Conservation (phyloP, 2,329 filamentous ascomycete genomes). For the Lasiodiplodia theobromae region DNA sequence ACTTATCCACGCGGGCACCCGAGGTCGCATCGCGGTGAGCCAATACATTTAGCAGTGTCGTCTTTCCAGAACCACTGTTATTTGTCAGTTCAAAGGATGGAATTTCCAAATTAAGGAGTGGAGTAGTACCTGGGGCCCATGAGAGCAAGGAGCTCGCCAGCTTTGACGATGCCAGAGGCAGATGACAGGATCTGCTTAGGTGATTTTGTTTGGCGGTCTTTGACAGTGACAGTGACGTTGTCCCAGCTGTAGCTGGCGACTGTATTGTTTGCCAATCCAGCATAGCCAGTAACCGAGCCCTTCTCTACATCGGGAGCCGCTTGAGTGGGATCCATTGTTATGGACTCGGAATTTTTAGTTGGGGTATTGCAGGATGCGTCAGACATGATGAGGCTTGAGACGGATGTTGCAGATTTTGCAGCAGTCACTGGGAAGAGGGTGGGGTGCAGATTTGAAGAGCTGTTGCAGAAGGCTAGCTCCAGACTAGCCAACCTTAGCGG, state of each 20-base stretch:
- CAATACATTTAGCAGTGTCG: slow-evolving; percentile 81
- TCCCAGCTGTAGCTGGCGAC: slow-evolving; percentile 72
- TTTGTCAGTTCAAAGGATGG: neutral
- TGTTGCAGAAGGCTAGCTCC: neutral
- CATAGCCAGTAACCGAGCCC: slow-evolving; percentile 48
- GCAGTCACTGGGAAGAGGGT: neutral
- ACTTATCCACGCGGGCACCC: slow-evolving; percentile 61
- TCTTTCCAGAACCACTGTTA: slow-evolving; percentile 71
- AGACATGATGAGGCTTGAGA: neutral
- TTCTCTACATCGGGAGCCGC: slow-evolving; percentile 53
- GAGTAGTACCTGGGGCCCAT: slow-evolving; percentile 74
- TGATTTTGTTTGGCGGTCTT: slow-evolving; percentile 71
- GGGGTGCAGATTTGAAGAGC: neutral
- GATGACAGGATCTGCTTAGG: slow-evolving; percentile 69
- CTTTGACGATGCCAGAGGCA: slow-evolving; percentile 69
- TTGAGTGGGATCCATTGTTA: neutral
- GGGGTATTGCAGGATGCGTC: neutral
- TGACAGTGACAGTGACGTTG: slow-evolving; percentile 72
- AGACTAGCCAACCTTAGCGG: neutral
- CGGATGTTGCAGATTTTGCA: neutral
- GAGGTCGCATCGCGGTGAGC: slow-evolving; percentile 66
- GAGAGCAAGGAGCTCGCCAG: slow-evolving; percentile 76
- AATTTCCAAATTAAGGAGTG: neutral
- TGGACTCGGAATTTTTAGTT: neutral
- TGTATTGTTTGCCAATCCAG: slow-evolving; percentile 67